Base-by-base conservation (phyloP, 768 basidiomycete genomes). In the Suillus subluteus region DNA sequence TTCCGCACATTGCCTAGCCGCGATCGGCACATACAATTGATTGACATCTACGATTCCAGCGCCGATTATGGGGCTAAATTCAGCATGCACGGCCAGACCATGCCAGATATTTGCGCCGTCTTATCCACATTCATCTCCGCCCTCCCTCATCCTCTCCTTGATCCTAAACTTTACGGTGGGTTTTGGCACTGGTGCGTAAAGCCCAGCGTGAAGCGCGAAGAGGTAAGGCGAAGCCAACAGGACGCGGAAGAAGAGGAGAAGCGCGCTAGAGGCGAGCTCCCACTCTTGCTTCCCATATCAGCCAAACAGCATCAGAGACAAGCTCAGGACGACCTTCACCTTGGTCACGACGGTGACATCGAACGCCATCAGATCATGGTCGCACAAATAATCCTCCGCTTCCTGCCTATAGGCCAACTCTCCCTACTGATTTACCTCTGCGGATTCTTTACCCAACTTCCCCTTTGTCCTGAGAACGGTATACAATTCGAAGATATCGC, bases 401-500 rank as follows among this genome's bases (percentile, higher is more conserved):
- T 88, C 55, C 79, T 87, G 6, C 82, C 84, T 1, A 75, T 75
- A 2, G 68, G 76, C 15, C 74, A 79, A 62, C 76, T 83, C 66
- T 79, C 79, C 41, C 73, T 85, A 4, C 76, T 86, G 58, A 71
- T 77, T 48, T 84, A 86, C 69, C 78, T 86, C 41, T 76, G 81
- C 63, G 78, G 78, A 6, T 85, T 86, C 72, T 84, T 86, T 70
- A 82, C 82, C 1, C 85, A 87, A 68, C 72, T 86, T 0, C 85
- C 83, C 3, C 75, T 84, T 8, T 83, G 80, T 63, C 81, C 84
- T 1, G 83, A 83, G 54, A 87, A 87, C 66, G 80, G 81, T 1
- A 70, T 87, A n/a, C 74, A 80, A 7, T 73, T 81, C 43, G 80
- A 83, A 62, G 79, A 81, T 54, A 78, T 86, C 61, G 81, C 82